Evolutionary conservation across 768 basidiomycete genomes (phyloP), one percentile per base, ranked within the genome.

Genomic region (Suillus subluteus): DNA sequence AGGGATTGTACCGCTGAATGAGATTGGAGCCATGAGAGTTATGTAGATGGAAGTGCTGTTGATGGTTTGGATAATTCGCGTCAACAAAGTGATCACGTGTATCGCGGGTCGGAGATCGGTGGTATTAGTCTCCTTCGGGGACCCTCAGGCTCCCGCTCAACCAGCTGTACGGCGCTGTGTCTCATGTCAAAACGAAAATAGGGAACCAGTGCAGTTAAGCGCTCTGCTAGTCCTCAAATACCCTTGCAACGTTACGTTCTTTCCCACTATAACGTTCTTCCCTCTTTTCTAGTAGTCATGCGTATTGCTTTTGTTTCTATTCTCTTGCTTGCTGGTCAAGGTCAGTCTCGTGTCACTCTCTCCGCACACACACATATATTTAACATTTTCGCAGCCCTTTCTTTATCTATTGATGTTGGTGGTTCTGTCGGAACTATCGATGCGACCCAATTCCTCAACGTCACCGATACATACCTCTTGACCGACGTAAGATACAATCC

Each of bases 321-420:
- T 56, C 55, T 79, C 64, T 70, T 85, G 71, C 81, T 89, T 79
- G 87, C 86, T 74, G 82, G 86, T 69, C 87, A 82, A 87, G 87
- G 90, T 88, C n/a, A 21, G 71, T 54, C 37, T 37, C 71, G 63
- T n/a, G 18, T 64, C n/a, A 11, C 23, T 30, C 52, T 26, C 68
- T 38, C 35, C 38, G 9, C 59, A 13, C 15, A 62, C 21, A 13
- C 15, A 62, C 18, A 9, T n/a, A 12, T n/a, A n/a, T n/a, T n/a
- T 58, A 30, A 18, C 18, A 23, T 54, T 15, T 8, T 58, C 41
- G 5, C 52, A 78, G 85, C 75, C 41, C 70, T 84, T 64, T 80
- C 86, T 32, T 81, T 90, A 76, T 83, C 80, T 66, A 80, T 91
- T 70, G 77, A 78, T 48, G 71, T 88, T 43, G 80, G 79, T 44